Evolutionary conservation across 129 eudicot species (phyloP).

Genomic region (Saposhnikovia divaricata): DNA sequence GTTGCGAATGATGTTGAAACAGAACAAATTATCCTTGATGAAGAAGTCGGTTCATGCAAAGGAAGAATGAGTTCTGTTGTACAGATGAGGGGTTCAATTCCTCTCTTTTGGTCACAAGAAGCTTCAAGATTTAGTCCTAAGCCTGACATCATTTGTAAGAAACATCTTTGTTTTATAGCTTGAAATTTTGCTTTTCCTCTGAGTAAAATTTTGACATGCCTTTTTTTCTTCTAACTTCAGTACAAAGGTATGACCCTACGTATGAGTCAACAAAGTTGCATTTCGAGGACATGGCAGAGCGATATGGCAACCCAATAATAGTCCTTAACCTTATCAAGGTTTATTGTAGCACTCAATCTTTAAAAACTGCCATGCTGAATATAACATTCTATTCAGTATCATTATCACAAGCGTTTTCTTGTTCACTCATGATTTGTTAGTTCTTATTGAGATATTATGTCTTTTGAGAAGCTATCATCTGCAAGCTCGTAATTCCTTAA

Average conservation of each 20-base stretch:
- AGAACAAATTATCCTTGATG: slow-evolving; percentile 92
- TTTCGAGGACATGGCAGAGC: slow-evolving; percentile 72
- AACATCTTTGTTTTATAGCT: neutral
- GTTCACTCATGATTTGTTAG: neutral
- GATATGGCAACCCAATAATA: slow-evolving; percentile 92
- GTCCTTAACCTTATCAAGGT: slow-evolving; percentile 95
- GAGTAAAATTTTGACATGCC: slow-evolving; percentile 14
- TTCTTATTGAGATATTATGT: neutral
- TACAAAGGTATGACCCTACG: slow-evolving; percentile 95
- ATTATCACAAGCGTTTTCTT: neutral
- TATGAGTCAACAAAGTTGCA: slow-evolving; percentile 90
- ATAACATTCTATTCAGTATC: neutral
- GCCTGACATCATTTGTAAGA: slow-evolving; percentile 87
- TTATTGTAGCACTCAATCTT: slow-evolving; percentile 9
- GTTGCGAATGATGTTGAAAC: slow-evolving; percentile 99
- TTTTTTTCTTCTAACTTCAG: slow-evolving; percentile 25
- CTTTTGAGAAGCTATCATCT: neutral
- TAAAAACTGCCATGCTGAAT: neutral
- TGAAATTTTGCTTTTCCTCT: slow-evolving; percentile 1
- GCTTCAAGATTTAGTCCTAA: slow-evolving; percentile 94
- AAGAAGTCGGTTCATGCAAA: slow-evolving; percentile 81
- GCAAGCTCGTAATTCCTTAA: neutral
- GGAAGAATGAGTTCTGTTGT: slow-evolving; percentile 96
- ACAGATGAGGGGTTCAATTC: slow-evolving; percentile 99
- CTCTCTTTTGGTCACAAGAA: slow-evolving; percentile 99